Evolutionary conservation across 371 early-diverging fungal species (phyloP).

Genomic region (Lichtheimia corymbifera): DNA sequence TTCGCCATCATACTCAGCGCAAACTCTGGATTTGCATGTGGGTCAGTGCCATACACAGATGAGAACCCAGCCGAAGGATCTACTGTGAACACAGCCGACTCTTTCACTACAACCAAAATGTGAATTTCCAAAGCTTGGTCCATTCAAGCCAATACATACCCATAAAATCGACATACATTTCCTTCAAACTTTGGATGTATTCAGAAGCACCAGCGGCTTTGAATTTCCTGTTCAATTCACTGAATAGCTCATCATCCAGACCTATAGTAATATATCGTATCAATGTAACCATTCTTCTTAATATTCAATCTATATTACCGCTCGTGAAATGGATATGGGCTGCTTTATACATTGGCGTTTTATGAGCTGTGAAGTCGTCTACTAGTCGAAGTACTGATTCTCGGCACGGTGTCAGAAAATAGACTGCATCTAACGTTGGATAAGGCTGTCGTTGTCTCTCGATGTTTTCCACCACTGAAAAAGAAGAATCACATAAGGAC

Average conservation of each 20-base stretch:
- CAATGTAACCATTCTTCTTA: slow-evolving; percentile 31
- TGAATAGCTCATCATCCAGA: slow-evolving; percentile 71
- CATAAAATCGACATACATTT: slow-evolving; percentile 76
- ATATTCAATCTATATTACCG: slow-evolving; percentile 43
- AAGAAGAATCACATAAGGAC: background rate
- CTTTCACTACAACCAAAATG: slow-evolving; percentile 54
- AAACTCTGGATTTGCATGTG: slow-evolving; percentile 43
- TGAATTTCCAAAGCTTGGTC: background rate
- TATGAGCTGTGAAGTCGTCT: slow-evolving; percentile 70
- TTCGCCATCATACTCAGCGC: slow-evolving; percentile 71
- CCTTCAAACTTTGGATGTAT: slow-evolving; percentile 70
- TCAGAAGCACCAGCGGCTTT: slow-evolving; percentile 57
- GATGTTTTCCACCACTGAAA: slow-evolving; percentile 69
- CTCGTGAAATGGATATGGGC: slow-evolving; percentile 85
- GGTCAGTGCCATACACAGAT: slow-evolving; percentile 55
- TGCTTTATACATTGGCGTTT: slow-evolving; percentile 68
- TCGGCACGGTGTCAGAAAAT: slow-evolving; percentile 84
- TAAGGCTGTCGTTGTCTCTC: slow-evolving; percentile 82
- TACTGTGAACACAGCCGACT: slow-evolving; percentile 81
- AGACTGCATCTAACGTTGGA: slow-evolving; percentile 88
- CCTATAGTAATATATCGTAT: slow-evolving; percentile 45
- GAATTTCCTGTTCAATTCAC: slow-evolving; percentile 48
- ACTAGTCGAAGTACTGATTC: slow-evolving; percentile 81
- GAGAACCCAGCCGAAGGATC: slow-evolving; percentile 69
- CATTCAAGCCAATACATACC: slow-evolving; percentile 22